These are phyloP conservation scores for Aegilops speltoides DNA, from an alignment of 176 grass and related monocot genomes.

Conservation along the genomic window DNA sequence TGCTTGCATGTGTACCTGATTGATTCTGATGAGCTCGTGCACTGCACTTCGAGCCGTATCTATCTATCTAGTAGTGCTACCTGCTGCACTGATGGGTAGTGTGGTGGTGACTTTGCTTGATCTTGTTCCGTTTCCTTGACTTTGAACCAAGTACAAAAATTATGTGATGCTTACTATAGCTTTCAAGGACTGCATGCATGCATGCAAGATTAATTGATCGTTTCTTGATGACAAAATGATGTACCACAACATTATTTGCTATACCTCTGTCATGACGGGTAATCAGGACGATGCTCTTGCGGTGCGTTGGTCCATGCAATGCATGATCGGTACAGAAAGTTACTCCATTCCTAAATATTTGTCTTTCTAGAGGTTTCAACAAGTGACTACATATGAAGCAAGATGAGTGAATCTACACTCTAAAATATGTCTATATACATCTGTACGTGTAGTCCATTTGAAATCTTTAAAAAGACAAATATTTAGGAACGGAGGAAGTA, in stretches of 20 bases:
- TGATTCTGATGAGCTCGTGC: not conserved
- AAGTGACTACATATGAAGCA: too few species aligned
- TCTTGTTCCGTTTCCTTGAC: not conserved
- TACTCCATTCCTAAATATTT: too few species aligned
- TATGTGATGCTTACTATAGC: not conserved
- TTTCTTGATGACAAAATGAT: not conserved
- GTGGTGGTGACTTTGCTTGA: constrained; percentile 23
- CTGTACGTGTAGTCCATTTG: too few species aligned
- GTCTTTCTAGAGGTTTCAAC: too few species aligned
- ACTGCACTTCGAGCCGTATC: constrained; percentile 14
- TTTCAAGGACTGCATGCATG: not conserved
- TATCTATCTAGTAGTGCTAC: not conserved
- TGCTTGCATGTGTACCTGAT: not conserved
- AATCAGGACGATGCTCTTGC: not conserved
- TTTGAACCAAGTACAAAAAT: not conserved
- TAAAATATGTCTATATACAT: too few species aligned
- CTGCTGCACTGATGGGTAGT: not conserved
- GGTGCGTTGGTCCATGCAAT: not conserved
- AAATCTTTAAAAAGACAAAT: too few species aligned
- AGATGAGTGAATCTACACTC: too few species aligned
- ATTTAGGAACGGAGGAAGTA: too few species aligned
- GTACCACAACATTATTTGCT: not conserved
- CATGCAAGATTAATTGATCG: not conserved
- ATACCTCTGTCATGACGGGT: not conserved
- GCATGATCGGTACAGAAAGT: not conserved